phyloP scores from a whole-genome alignment of 139 green algal genomes.

The Volvox africanus region DNA sequence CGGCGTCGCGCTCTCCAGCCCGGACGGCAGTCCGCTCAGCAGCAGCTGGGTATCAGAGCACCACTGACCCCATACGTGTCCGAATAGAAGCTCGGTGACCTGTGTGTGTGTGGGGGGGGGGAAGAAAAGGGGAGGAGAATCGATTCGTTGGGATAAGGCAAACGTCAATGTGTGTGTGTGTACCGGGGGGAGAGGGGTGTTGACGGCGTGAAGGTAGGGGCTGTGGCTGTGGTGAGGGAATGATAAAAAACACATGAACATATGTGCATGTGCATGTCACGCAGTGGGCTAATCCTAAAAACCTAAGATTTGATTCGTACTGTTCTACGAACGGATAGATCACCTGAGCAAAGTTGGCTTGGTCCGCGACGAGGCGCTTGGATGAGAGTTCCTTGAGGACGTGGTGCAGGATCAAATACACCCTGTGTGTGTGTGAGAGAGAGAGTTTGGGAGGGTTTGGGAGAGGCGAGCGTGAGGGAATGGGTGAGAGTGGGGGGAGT shows the following conservation, averaged over 20 bases:
- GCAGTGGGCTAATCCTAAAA: too few relatives aligned
- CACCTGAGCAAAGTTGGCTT: conserved; percentile 88
- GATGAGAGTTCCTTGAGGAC: conserved; percentile 95
- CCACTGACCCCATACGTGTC: conserved; percentile 85
- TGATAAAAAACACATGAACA: too few relatives aligned
- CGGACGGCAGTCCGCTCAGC: conserved; percentile 60
- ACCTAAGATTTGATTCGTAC: background rate
- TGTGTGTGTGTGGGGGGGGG: conserved; percentile 52
- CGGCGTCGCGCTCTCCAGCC: conserved; percentile 62
- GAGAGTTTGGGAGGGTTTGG: background rate
- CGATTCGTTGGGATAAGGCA: too few relatives aligned
- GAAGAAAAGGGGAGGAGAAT: too few relatives aligned
- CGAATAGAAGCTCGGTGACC: conserved; percentile 79
- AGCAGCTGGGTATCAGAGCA: conserved; percentile 73
- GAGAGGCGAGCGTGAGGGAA: background rate
- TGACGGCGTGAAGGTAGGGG: background rate
- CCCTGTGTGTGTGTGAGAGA: background rate
- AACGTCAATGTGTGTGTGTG: too few relatives aligned
- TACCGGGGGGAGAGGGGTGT: background rate
- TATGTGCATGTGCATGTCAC: too few relatives aligned
- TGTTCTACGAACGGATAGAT: background rate
- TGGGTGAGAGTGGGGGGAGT: too few relatives aligned
- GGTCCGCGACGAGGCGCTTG: conserved; percentile 90
- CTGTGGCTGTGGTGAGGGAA: background rate
- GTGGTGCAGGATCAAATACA: conserved; percentile 92